These are phyloP conservation scores for Nematocida parisii DNA, from an alignment of 371 early-diverging fungal species.

Conservation along the genomic window DNA sequence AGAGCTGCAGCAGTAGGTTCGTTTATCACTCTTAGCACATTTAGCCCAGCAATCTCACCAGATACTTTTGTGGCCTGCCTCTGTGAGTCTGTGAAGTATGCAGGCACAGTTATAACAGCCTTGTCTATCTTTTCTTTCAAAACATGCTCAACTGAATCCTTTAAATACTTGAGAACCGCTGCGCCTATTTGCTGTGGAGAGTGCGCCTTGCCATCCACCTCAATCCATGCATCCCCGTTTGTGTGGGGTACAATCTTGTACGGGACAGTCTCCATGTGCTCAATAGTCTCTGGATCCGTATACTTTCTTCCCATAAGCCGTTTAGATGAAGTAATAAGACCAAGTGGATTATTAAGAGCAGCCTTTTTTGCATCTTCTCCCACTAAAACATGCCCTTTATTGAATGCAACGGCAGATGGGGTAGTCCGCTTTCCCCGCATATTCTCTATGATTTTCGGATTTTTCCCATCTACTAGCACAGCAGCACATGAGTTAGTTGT, in stretches of 20 bases:
- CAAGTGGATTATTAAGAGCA: slow-evolving; percentile 81
- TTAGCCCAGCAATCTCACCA: slow-evolving; percentile 86
- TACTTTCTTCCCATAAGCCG: slow-evolving; percentile 88
- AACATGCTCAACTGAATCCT: slow-evolving; percentile 83
- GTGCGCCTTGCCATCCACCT: slow-evolving; percentile 81
- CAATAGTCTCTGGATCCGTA: slow-evolving; percentile 78
- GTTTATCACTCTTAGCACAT: slow-evolving; percentile 92
- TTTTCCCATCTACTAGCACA: slow-evolving; percentile 85
- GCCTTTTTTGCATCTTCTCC: slow-evolving; percentile 90
- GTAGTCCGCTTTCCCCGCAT: slow-evolving; percentile 89
- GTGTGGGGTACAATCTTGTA: slow-evolving; percentile 82
- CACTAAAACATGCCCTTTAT: slow-evolving; percentile 73
- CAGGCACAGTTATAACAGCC: slow-evolving; percentile 91
- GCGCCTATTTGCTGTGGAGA: slow-evolving; percentile 89
- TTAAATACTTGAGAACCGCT: slow-evolving; percentile 86
- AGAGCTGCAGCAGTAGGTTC: slow-evolving; percentile 98
- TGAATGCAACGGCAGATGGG: slow-evolving; percentile 85
- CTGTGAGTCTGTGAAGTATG: slow-evolving; percentile 88
- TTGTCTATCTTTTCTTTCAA: slow-evolving; percentile 75
- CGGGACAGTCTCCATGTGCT: slow-evolving; percentile 80
- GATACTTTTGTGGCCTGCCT: slow-evolving; percentile 97
- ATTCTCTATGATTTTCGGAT: slow-evolving; percentile 89
- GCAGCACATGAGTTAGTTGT: slow-evolving; percentile 98
- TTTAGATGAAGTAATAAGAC: slow-evolving; percentile 87
- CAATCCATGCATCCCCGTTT: slow-evolving; percentile 95